Evolutionary conservation across 176 grass and related monocot species (phyloP), one percentile per base, ranked within the genome.

Genomic region (Echinochloa phyllopogon): DNA sequence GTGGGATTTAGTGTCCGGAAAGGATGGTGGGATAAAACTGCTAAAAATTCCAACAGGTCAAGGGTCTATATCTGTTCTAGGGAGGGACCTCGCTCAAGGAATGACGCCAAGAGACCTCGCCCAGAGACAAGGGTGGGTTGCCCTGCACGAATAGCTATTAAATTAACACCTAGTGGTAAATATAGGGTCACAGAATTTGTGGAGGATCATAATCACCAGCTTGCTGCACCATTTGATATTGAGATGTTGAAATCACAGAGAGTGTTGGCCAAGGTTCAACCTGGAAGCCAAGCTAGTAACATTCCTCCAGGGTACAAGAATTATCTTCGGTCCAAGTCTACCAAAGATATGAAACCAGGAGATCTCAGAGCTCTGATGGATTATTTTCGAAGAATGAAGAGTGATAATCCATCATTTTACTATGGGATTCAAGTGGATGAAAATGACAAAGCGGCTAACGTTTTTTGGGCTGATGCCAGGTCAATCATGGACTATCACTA

Each of bases 161-260:
- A 88, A 69, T 65, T 92, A 42, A 77, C 83, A 51, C 68, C 91
- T 29, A 85, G 67, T 77, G 93, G 95, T 59, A 98, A 89, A 88
- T 95, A 91, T 64, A 82, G 91, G 42, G 85, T 98, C 59, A 88
- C 76, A 27, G 95, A 95, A 82, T 98, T 95, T 48, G 48, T 95
- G 51, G 72, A 94, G 60, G 91, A 93, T 72, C 95, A 98, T 78
- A 98, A 98, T 79, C 95, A 98, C 60, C 91, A 87, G 78, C 92
- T 98, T 89, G 91, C 93, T 77, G 87, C 86, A 51, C 95, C 95
- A 23, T 93, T 98, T 84, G 95, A 98, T 78, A 98, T 98, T 80
- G 90, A 93, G 66, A 85, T 93, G 87, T 72, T 98, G 72, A 98
- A 84, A 82, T 93, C 90, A 37, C 82, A 92, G 73, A 93, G 84